phyloP scores from a whole-genome alignment of 441 rosid genomes.

The Adansonia rubrostipa region DNA sequence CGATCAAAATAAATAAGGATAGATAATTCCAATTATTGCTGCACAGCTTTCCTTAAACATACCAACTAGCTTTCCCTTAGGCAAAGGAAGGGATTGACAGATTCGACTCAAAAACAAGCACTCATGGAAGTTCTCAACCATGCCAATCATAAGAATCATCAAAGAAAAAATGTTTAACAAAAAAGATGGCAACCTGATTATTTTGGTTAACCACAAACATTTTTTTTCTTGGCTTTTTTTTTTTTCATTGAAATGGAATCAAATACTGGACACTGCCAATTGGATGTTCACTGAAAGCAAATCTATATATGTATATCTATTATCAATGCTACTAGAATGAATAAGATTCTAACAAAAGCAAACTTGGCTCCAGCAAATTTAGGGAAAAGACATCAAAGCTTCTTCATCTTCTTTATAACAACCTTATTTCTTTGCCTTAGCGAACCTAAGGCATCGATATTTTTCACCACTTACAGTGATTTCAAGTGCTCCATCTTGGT shows the following conservation, averaged over 20 bases:
- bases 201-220: not conserved
- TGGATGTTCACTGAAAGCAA: conserved; percentile 16
- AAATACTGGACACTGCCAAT: not conserved
- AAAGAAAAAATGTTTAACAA: not conserved
- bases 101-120: not conserved
- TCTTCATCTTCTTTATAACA: not conserved
- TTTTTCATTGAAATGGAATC: conserved; percentile 24
- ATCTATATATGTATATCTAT: conserved; percentile 21
- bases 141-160: not conserved
- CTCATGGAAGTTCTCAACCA: not conserved
- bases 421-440: conserved; percentile 74
- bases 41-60: not conserved
- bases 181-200: not conserved
- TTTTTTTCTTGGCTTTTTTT: not conserved
- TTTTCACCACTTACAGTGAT: conserved; percentile 84
- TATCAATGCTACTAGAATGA: conserved; percentile 25
- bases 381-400: conserved; percentile 6
- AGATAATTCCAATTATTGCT: not conserved
- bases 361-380: not conserved
- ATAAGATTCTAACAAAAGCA: conserved; percentile 19
- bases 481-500: conserved; percentile 83
- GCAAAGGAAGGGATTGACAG: not conserved
- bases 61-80: not conserved
- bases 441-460: conserved; percentile 73
- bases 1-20: too few species aligned